Evolutionary conservation across 2,329 filamentous ascomycete species (phyloP).

Genomic region (Fonsecaea monophora): DNA sequence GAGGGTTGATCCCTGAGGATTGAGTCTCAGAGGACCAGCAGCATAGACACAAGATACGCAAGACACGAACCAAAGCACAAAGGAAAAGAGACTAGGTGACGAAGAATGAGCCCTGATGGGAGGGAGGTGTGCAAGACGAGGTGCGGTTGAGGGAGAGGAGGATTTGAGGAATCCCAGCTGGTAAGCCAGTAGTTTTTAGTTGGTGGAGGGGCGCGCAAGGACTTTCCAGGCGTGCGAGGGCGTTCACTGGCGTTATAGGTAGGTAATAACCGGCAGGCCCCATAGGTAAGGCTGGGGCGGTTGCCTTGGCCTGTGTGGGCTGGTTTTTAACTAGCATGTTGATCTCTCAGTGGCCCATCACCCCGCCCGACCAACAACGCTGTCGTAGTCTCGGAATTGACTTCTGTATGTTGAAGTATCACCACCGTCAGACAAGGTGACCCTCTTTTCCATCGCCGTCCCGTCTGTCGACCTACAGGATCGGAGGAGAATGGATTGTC

Average conservation of each 20-base stretch:
- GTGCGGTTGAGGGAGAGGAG: conserved; percentile 14
- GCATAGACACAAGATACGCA: conserved; percentile 19
- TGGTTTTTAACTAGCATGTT: conserved; percentile 11
- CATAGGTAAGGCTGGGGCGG: conserved; percentile 14
- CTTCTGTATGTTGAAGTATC: background rate
- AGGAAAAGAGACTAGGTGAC: conserved; percentile 11
- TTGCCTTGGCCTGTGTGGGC: conserved; percentile 7
- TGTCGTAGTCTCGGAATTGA: background rate
- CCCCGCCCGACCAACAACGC: background rate
- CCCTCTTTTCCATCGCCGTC: background rate
- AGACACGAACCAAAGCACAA: conserved; percentile 20
- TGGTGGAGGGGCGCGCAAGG: conserved; percentile 4
- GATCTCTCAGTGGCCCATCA: conserved; percentile 6
- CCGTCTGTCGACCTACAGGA: background rate
- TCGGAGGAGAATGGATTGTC: background rate
- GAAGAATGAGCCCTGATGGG: conserved; percentile 16
- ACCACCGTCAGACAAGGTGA: conserved; percentile 1
- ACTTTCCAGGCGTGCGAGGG: conserved; percentile 13
- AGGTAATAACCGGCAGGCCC: conserved; percentile 7
- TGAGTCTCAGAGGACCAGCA: conserved; percentile 11
- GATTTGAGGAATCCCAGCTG: conserved; percentile 26
- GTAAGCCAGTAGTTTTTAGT: conserved; percentile 8
- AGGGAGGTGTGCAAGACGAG: conserved; percentile 14
- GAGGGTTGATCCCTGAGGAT: conserved; percentile 11
- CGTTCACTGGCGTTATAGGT: conserved; percentile 13